A percentile compares a stretch with the other conserved stretches of the same genome.
Evolutionary conservation across 495 filamentous ascomycete species (phyloP).

Genomic region (Tuber aestivum): DNA sequence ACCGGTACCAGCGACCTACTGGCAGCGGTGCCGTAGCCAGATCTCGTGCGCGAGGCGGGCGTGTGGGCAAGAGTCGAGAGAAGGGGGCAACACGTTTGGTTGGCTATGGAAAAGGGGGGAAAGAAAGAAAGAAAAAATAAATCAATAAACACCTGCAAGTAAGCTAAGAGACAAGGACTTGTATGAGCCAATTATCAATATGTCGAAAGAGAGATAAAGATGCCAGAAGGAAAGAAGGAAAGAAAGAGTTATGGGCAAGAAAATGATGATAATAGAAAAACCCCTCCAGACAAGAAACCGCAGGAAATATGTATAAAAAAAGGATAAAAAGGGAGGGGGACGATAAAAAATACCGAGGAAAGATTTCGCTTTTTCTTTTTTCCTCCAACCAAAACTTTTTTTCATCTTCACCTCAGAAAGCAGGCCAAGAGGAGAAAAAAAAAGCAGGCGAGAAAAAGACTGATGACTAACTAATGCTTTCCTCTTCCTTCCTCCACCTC

Average conservation of each 20-base stretch:
- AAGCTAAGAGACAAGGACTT: background rate
- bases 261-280: background rate
- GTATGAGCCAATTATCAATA: slow-evolving; percentile 5
- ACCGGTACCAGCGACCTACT: background rate
- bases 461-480: slow-evolving; percentile 4
- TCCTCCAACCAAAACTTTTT: background rate
- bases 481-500: background rate
- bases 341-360: background rate
- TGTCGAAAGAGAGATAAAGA: background rate
- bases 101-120: background rate
- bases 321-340: background rate
- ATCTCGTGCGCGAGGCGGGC: background rate
- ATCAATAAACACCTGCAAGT: background rate
- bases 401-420: background rate
- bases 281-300: slow-evolving; percentile 4
- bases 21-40: background rate
- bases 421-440: background rate
- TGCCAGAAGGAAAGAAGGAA: background rate
- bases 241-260: background rate
- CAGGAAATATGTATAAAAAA: background rate
- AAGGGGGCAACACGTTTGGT: background rate
- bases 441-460: background rate
- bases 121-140: background rate
- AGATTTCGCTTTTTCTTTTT: background rate
- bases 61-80: background rate